A percentile compares a stretch with the other conserved stretches of the same genome.
Conservation (phyloP, 352 stramenopile genomes). For the Phytophthora vignae region DNA sequence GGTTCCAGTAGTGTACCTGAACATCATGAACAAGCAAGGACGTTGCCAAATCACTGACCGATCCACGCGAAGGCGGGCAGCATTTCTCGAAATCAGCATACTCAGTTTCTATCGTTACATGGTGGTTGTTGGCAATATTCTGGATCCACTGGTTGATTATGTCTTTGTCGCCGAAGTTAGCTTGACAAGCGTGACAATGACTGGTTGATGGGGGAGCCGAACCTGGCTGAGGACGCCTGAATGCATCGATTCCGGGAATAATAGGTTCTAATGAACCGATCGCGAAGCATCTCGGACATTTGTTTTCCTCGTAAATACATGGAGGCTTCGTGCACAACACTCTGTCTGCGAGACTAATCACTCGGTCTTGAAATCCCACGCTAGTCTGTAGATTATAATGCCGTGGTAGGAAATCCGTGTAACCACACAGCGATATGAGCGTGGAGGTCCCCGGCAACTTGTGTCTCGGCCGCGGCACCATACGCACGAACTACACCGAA, state of each 20-base stretch:
- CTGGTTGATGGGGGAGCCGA: neutral
- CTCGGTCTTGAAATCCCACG: too few relatives aligned
- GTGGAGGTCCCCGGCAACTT: neutral
- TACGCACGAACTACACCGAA: neutral
- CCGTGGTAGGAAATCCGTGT: neutral
- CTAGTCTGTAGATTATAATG: too few relatives aligned
- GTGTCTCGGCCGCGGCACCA: neutral
- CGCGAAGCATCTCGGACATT: neutral
- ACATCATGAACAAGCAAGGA: conserved; percentile 12
- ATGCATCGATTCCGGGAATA: neutral
- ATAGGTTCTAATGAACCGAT: neutral
- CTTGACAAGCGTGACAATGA: neutral
- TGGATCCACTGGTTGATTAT: neutral
- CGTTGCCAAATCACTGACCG: neutral
- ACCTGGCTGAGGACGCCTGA: neutral
- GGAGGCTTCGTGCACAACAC: neutral
- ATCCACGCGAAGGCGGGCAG: neutral
- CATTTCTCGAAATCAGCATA: conserved; percentile 11
- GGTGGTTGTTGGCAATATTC: neutral
- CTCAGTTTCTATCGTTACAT: neutral
- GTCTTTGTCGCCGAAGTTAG: neutral
- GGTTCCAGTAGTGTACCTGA: conserved; percentile 23
- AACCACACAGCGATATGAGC: neutral
- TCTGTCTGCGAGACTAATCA: neutral
- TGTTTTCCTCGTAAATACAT: neutral